Percentiles rank a stretch among this genome's conserved stretches.
phyloP scores from a whole-genome alignment of 306 rosid genomes.

The Senna siamea region DNA sequence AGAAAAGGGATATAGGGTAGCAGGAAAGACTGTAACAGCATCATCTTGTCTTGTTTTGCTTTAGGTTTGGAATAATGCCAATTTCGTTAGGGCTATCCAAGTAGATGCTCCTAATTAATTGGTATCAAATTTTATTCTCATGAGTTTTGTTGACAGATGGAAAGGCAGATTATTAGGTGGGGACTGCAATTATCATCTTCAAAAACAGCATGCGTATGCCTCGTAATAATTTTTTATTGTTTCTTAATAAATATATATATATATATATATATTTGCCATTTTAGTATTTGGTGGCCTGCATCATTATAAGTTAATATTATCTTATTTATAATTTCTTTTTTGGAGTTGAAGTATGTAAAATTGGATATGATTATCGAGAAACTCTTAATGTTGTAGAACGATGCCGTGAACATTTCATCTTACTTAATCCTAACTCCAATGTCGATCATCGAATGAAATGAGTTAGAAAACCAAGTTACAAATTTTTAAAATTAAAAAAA shows the following conservation, averaged over 20 bases:
- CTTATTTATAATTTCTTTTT: too few species aligned
- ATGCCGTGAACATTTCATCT: too few species aligned
- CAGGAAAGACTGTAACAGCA: not conserved
- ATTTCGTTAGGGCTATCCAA: not conserved
- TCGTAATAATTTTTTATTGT: not conserved
- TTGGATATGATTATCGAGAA: too few species aligned
- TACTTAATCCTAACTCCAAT: too few species aligned
- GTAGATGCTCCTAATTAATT: not conserved
- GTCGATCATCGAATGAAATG: too few species aligned
- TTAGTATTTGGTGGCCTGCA: too few species aligned
- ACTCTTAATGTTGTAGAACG: too few species aligned
- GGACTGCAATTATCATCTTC: not conserved
- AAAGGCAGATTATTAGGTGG: not conserved
- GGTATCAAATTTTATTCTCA: not conserved
- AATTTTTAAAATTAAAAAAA: too few species aligned
- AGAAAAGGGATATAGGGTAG: too few species aligned
- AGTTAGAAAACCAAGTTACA: too few species aligned
- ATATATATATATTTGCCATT: too few species aligned
- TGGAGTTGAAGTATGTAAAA: not conserved
- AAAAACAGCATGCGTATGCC: not conserved
- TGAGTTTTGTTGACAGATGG: slow-evolving; percentile 3
- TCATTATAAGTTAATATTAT: not conserved
- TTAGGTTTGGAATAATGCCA: not conserved
- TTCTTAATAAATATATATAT: not conserved
- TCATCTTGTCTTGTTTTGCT: not conserved